Percentiles rank a stretch among this genome's conserved stretches.
These are phyloP conservation scores for Copromyces sp. DNA, from an alignment of 495 filamentous ascomycete genomes.

Conservation along the genomic window DNA sequence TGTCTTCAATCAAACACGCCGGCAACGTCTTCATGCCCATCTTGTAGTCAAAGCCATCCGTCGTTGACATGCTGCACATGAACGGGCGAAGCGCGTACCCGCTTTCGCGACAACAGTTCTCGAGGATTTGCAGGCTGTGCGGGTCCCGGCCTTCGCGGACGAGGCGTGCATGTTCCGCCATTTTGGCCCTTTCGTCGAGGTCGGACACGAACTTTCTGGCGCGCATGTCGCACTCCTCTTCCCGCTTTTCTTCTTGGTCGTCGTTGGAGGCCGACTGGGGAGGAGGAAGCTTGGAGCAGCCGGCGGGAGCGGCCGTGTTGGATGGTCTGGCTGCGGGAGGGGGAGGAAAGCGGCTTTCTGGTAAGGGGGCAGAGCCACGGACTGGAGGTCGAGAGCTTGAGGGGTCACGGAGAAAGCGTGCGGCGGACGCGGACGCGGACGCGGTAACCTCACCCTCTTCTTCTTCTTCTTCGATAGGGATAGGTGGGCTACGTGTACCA, in stretches of 20 bases:
- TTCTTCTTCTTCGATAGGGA: no score
- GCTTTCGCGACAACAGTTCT: neutral
- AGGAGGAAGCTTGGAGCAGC: neutral
- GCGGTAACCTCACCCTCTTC: no score
- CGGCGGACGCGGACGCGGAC: neutral
- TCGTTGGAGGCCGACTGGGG: neutral
- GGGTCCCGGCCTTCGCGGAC: neutral
- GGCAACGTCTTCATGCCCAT: neutral
- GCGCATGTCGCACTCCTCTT: neutral
- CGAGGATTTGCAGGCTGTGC: neutral
- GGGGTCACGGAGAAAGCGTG: neutral
- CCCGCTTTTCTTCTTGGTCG: neutral
- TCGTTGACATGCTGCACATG: neutral
- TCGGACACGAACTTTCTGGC: neutral
- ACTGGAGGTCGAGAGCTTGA: neutral
- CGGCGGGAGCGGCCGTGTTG: neutral
- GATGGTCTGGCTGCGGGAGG: neutral
- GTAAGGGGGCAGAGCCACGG: neutral
- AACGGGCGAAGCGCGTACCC: neutral
- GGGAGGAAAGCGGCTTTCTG: neutral
- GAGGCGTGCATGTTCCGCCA: neutral
- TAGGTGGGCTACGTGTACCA: no score
- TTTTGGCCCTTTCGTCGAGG: neutral
- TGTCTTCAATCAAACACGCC: neutral
- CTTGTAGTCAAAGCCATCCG: neutral